Conservation (phyloP, 129 eudicot species). For the Mikania micrantha region DNA sequence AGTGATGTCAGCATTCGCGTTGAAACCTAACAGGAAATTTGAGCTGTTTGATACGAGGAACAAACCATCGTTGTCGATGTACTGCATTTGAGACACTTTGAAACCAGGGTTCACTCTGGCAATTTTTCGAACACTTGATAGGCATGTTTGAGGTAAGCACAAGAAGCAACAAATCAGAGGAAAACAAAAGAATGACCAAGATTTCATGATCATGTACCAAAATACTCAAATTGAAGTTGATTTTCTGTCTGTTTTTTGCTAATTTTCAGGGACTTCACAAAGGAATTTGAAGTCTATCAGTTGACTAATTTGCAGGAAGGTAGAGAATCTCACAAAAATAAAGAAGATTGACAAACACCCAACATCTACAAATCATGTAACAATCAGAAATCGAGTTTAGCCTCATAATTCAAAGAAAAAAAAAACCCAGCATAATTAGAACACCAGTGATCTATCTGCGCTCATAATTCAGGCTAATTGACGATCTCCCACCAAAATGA, state of each 20-base stretch:
- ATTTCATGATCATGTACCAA: conserved; percentile 35
- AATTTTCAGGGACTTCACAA: too few relatives aligned
- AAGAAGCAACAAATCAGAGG: conserved; percentile 27
- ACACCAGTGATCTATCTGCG: too few relatives aligned
- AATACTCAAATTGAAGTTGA: too few relatives aligned
- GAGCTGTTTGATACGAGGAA: conserved; percentile 33
- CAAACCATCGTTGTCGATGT: conserved; percentile 24
- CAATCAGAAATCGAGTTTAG: too few relatives aligned
- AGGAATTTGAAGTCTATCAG: conserved; percentile 4
- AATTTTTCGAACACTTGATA: conserved; percentile 43
- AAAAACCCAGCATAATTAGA: neutral
- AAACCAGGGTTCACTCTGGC: conserved; percentile 54
- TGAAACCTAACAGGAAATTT: conserved; percentile 20
- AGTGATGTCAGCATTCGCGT: conserved; percentile 15
- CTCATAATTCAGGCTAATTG: too few relatives aligned
- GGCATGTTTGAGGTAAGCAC: conserved; percentile 32
- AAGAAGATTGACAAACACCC: neutral
- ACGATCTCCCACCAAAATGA: too few relatives aligned
- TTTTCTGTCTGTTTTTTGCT: too few relatives aligned
- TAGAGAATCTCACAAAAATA: neutral
- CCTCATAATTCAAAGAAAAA: too few relatives aligned
- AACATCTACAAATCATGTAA: too few relatives aligned
- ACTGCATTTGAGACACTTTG: conserved; percentile 18
- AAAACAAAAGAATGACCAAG: conserved; percentile 28
- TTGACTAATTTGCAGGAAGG: conserved; percentile 11